Conservation (phyloP, 1,284 basidiomycete genomes). For the Irpex lacteus region DNA sequence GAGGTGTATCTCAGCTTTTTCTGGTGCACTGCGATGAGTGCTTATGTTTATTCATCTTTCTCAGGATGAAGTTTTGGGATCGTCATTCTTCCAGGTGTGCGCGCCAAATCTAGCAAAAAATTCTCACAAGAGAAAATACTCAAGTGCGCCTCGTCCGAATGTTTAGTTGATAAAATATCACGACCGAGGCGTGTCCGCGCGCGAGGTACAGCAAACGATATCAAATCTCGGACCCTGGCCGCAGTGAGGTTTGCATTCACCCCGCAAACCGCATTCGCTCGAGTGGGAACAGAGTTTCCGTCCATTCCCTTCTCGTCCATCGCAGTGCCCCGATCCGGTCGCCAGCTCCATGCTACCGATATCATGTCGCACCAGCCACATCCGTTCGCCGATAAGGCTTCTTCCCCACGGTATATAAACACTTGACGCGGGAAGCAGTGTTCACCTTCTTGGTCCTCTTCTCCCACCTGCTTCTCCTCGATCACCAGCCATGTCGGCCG, state of each 20-base stretch:
- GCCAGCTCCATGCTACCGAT: not conserved
- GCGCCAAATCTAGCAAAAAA: too few relatives aligned
- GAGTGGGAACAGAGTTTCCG: not conserved
- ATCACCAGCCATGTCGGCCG: slow-evolving; percentile 9
- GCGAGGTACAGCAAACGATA: not conserved
- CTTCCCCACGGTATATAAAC: not conserved
- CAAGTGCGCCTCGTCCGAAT: too few relatives aligned
- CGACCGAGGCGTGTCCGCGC: not conserved
- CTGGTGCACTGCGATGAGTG: too few relatives aligned
- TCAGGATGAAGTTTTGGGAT: too few relatives aligned
- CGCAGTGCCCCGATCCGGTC: not conserved
- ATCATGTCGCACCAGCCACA: not conserved
- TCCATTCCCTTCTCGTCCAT: not conserved
- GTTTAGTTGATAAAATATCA: too few relatives aligned
- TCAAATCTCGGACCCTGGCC: not conserved
- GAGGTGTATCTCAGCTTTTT: too few relatives aligned
- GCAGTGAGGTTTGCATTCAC: not conserved
- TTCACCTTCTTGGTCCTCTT: not conserved
- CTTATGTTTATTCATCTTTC: too few relatives aligned
- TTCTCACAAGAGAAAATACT: too few relatives aligned
- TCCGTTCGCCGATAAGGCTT: not conserved
- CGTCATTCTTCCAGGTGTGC: too few relatives aligned
- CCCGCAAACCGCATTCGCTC: not conserved
- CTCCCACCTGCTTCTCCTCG: not conserved
- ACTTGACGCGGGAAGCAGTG: not conserved